A percentile compares a stretch with the other conserved stretches of the same genome.
These are phyloP conservation scores for Pelargonium fulgidum DNA, from an alignment of 441 rosid genomes.

Conservation along the genomic window DNA sequence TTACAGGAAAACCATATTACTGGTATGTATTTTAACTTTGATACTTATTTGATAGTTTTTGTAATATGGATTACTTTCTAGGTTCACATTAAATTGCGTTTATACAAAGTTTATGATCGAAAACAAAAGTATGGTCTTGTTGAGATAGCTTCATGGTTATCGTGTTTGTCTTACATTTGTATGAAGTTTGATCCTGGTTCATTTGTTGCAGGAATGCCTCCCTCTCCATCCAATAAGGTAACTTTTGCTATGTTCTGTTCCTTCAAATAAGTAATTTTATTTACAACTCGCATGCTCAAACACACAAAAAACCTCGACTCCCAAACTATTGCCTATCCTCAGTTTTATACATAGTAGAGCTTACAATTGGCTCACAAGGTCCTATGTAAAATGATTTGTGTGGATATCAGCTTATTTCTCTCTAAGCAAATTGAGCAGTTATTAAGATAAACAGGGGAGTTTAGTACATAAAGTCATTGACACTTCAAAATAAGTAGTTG, in stretches of 20 bases:
- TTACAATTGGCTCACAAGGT: no score
- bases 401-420: not conserved
- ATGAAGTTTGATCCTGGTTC: slow-evolving; percentile 23
- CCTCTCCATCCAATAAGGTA: slow-evolving; percentile 48
- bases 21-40: slow-evolving; percentile 34
- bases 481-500: not conserved
- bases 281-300: slow-evolving; percentile 15
- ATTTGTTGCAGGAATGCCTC: slow-evolving; percentile 47
- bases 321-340: not conserved
- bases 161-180: slow-evolving; percentile 3
- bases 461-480: not conserved
- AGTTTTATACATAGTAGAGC: no score
- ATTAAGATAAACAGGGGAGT: not conserved
- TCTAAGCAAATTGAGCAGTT: no score
- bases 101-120: not conserved
- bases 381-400: not conserved
- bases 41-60: not conserved
- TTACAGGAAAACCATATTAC: slow-evolving; percentile 30
- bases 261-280: slow-evolving; percentile 6
- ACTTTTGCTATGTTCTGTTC: slow-evolving; percentile 15
- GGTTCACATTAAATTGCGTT: not conserved
- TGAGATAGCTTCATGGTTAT: not conserved
- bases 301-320: not conserved
- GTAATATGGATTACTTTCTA: not conserved
- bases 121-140: not conserved